Evolutionary conservation across 495 filamentous ascomycete genomes (phyloP).

Genomic region (Eremomyces bilateralis): DNA sequence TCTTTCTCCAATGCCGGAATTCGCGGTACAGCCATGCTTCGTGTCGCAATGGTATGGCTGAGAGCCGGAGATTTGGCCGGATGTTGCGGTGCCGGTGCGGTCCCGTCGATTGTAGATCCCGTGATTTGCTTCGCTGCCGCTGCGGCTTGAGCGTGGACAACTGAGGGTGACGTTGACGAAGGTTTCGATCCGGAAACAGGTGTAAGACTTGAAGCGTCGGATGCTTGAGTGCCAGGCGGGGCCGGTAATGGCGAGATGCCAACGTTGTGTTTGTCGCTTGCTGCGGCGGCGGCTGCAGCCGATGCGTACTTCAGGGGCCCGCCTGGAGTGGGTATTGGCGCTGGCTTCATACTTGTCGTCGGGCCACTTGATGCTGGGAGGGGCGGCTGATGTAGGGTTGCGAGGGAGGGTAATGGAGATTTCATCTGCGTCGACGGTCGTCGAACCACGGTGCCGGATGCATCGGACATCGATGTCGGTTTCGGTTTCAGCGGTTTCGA

Average conservation of each 20-base stretch:
- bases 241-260: slow-evolving; percentile 86
- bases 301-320: slow-evolving; percentile 93
- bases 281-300: slow-evolving; percentile 82
- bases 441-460: slow-evolving; percentile 23
- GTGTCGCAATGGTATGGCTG: slow-evolving; percentile 20
- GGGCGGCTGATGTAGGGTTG: slow-evolving; percentile 55
- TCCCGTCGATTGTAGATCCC: no score
- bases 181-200: slow-evolving; percentile 26
- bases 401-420: slow-evolving; percentile 73
- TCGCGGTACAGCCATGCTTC: slow-evolving; percentile 19
- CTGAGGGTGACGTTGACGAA: slow-evolving; percentile 26
- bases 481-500: slow-evolving; percentile 40
- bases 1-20: slow-evolving; percentile 25
- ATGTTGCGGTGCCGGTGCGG: slow-evolving; percentile 12
- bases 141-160: slow-evolving; percentile 16
- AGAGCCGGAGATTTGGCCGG: slow-evolving; percentile 29
- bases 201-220: slow-evolving; percentile 14
- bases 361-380: slow-evolving; percentile 40
- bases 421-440: slow-evolving; percentile 82
- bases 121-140: slow-evolving; percentile 22
- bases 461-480: slow-evolving; percentile 22
- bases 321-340: slow-evolving; percentile 68
- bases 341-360: slow-evolving; percentile 61
- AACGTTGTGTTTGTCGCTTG: slow-evolving; percentile 67
- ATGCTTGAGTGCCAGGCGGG: slow-evolving; percentile 36